A percentile compares a stretch with the other conserved stretches of the same genome.
Evolutionary conservation across 495 filamentous ascomycete species (phyloP).

Genomic region (Peziza echinospora): DNA sequence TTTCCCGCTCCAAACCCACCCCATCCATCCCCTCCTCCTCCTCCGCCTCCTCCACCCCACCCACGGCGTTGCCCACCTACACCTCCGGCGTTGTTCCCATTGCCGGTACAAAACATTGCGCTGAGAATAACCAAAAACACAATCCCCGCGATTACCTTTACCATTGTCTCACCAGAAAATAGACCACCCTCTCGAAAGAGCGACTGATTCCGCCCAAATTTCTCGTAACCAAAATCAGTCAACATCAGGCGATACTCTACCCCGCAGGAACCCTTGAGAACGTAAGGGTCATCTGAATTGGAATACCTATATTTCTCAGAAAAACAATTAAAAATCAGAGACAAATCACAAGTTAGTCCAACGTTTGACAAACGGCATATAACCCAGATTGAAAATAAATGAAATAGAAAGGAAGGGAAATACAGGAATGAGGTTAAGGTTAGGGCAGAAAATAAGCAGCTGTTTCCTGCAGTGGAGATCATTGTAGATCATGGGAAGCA

Average conservation of each 20-base stretch:
- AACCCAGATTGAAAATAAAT: too few relatives aligned
- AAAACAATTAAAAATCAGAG: too few relatives aligned
- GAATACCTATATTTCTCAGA: too few relatives aligned
- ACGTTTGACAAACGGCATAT: too few relatives aligned
- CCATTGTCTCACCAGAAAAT: constrained; percentile 11
- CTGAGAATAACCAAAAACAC: constrained; percentile 31
- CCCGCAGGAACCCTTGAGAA: constrained; percentile 68
- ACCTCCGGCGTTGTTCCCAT: constrained; percentile 11
- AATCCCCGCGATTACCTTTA: constrained; percentile 24
- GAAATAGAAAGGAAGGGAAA: too few relatives aligned
- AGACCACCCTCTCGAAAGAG: constrained; percentile 6
- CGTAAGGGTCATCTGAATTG: constrained; percentile 49
- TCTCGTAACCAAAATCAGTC: constrained; percentile 58
- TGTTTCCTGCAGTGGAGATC: too few relatives aligned
- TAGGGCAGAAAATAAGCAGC: too few relatives aligned
- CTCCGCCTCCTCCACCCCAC: constrained; percentile 28
- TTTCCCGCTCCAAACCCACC: constrained; percentile 30
- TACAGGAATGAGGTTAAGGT: too few relatives aligned
- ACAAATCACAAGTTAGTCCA: too few relatives aligned
- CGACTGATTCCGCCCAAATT: constrained; percentile 30
- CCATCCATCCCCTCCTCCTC: constrained; percentile 31
- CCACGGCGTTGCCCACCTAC: constrained; percentile 19
- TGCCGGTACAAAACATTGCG: constrained; percentile 22
- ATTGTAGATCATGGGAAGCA: too few relatives aligned
- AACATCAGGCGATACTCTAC: constrained; percentile 74